Evolutionary conservation across 805 yeast genomes (phyloP).

Genomic region (Saccharomycopsis schoenii): DNA sequence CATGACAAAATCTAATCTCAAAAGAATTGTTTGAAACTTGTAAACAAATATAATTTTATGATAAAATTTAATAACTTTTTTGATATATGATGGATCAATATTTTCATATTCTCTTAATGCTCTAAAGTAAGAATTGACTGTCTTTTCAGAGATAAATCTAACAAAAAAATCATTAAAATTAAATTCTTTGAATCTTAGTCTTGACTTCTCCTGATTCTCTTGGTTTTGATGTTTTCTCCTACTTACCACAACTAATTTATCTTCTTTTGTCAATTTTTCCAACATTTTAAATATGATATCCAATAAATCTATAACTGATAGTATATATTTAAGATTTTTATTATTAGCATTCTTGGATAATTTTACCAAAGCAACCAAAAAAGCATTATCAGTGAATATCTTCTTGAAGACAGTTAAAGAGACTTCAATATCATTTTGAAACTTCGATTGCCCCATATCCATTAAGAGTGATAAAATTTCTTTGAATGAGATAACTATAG

Average conservation of each 20-base stretch:
- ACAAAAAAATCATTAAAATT: slow-evolving; percentile 34
- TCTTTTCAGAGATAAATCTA: slow-evolving; percentile 45
- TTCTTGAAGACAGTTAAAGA: slow-evolving; percentile 54
- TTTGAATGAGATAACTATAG: slow-evolving; percentile 56
- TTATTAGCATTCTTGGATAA: slow-evolving; percentile 45
- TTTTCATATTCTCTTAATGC: slow-evolving; percentile 44
- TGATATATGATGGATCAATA: slow-evolving; percentile 55
- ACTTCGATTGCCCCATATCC: slow-evolving; percentile 31
- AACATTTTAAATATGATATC: slow-evolving; percentile 27
- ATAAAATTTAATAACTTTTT: slow-evolving; percentile 56
- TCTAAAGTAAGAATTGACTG: slow-evolving; percentile 56
- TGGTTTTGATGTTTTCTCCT: slow-evolving; percentile 9
- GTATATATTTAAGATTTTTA: slow-evolving; percentile 11
- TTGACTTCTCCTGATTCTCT: background rate
- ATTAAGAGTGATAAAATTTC: slow-evolving; percentile 43
- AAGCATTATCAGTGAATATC: slow-evolving; percentile 58
- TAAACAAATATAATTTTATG: slow-evolving; percentile 59
- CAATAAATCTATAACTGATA: slow-evolving; percentile 11
- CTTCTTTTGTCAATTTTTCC: slow-evolving; percentile 37
- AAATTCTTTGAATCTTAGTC: slow-evolving; percentile 26
- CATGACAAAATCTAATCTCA: slow-evolving; percentile 65
- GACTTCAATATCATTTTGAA: slow-evolving; percentile 39
- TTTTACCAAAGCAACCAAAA: slow-evolving; percentile 58
- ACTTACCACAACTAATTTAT: slow-evolving; percentile 22
- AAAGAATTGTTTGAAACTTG: slow-evolving; percentile 47